Conservation (phyloP, 164 flowering plant species). For the Piper betle region DNA sequence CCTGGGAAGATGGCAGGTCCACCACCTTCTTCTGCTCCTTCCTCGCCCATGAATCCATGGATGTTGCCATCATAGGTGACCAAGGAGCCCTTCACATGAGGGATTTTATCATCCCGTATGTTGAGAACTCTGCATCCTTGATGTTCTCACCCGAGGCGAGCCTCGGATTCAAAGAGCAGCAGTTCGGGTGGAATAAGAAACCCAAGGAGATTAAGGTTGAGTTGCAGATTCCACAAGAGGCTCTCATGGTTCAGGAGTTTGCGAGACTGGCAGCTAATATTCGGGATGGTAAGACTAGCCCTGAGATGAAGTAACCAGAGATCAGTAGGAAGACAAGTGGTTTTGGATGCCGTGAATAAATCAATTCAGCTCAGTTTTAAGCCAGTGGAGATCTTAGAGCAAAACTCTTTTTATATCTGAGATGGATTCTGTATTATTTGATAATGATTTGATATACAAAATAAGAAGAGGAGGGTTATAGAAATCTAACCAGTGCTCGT, state of each 20-base stretch:
- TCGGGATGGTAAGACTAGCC: conserved; percentile 6
- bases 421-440: too few species aligned
- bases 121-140: conserved; percentile 14
- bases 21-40: conserved; percentile 34
- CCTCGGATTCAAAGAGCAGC: conserved; percentile 8
- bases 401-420: neutral
- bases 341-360: conserved; percentile 22
- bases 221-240: conserved; percentile 28
- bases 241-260: conserved; percentile 24
- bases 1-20: conserved; percentile 23
- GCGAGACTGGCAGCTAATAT: conserved; percentile 13
- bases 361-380: conserved; percentile 18
- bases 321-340: conserved; percentile 25
- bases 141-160: conserved; percentile 2
- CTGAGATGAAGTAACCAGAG: conserved; percentile 19
- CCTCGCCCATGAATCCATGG: conserved; percentile 19
- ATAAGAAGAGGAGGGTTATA: too few species aligned
- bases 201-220: conserved; percentile 11
- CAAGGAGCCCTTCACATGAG: conserved; percentile 15
- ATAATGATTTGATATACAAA: too few species aligned
- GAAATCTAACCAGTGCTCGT: too few species aligned
- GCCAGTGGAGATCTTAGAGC: conserved; percentile 6
- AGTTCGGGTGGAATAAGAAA: conserved; percentile 11
- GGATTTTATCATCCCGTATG: conserved; percentile 23
- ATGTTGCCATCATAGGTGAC: conserved; percentile 12